Evolutionary conservation across 75 land plant genomes (phyloP).

Genomic region (Selaginella tamariscina): DNA sequence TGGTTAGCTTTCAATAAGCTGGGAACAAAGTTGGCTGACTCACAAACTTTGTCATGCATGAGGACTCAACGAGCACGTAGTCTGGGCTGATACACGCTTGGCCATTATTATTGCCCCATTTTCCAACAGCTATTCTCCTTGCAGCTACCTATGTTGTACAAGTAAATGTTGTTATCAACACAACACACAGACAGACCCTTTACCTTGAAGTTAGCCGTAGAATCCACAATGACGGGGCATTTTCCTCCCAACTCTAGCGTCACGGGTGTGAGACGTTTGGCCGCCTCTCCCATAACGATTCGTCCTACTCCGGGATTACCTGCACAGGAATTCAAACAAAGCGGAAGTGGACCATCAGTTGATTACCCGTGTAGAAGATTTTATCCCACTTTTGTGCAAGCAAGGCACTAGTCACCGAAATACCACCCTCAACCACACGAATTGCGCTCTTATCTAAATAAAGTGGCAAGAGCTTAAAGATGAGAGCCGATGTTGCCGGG

Average conservation of each 20-base stretch:
- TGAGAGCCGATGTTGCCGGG: slow-evolving; percentile 59
- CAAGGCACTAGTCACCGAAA: slow-evolving; percentile 56
- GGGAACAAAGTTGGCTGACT: neutral
- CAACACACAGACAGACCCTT: neutral
- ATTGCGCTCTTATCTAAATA: slow-evolving; percentile 60
- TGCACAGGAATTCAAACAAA: slow-evolving; percentile 14
- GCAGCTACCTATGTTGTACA: neutral
- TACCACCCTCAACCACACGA: slow-evolving; percentile 75
- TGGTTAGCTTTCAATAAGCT: neutral
- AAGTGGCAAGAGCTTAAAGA: slow-evolving; percentile 38
- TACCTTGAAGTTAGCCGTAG: neutral
- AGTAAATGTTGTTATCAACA: neutral
- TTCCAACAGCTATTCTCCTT: slow-evolving; percentile 8
- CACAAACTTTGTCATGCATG: neutral
- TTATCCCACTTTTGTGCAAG: slow-evolving; percentile 94
- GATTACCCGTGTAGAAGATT: slow-evolving; percentile 82
- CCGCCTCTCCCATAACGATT: slow-evolving; percentile 86
- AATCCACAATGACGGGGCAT: slow-evolving; percentile 38
- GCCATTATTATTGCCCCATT: slow-evolving; percentile 13
- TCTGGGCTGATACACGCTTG: slow-evolving; percentile 6
- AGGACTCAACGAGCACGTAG: neutral
- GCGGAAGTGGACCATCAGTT: neutral
- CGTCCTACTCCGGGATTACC: slow-evolving; percentile 69
- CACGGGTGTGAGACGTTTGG: slow-evolving; percentile 94
- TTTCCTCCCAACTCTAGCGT: slow-evolving; percentile 93